A percentile compares a stretch with the other conserved stretches of the same genome.
Evolutionary conservation across 371 early-diverging fungal species (phyloP).

Genomic region (Phascolomyces articulosus): DNA sequence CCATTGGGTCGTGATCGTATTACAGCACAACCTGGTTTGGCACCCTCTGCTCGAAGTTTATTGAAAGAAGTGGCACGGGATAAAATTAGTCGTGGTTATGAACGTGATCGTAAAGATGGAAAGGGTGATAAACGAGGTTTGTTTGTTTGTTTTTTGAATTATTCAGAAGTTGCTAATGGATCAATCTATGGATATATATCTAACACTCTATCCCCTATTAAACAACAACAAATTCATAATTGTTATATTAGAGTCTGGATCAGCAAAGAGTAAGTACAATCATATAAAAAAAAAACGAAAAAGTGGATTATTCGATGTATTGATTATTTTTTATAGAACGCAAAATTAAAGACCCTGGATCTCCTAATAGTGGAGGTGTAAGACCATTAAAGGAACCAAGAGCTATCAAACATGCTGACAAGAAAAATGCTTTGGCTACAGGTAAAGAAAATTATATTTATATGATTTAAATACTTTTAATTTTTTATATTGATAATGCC

Average conservation of each 20-base stretch:
- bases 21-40: conserved; percentile 39
- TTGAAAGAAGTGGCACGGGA: conserved; percentile 37
- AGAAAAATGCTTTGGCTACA: conserved; percentile 25
- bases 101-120: conserved; percentile 38
- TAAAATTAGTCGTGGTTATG: conserved; percentile 25
- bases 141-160: not conserved
- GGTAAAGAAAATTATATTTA: conserved; percentile 8
- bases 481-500: not conserved
- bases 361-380: conserved; percentile 23
- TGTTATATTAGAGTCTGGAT: not conserved
- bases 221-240: no score
- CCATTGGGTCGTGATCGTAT: conserved; percentile 37
- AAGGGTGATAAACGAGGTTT: conserved; percentile 42
- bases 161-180: no score
- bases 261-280: conserved; percentile 11
- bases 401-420: conserved; percentile 26
- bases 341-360: conserved; percentile 22
- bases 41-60: conserved; percentile 39
- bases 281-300: not conserved
- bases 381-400: conserved; percentile 36
- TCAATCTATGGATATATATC: no score
- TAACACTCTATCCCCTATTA: no score
- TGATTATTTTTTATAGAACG: conserved; percentile 17
- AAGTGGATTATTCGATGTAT: no score
- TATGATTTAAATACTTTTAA: not conserved